Conservation (phyloP, 2,329 filamentous ascomycete species). For the Fusarium lyarnte region DNA sequence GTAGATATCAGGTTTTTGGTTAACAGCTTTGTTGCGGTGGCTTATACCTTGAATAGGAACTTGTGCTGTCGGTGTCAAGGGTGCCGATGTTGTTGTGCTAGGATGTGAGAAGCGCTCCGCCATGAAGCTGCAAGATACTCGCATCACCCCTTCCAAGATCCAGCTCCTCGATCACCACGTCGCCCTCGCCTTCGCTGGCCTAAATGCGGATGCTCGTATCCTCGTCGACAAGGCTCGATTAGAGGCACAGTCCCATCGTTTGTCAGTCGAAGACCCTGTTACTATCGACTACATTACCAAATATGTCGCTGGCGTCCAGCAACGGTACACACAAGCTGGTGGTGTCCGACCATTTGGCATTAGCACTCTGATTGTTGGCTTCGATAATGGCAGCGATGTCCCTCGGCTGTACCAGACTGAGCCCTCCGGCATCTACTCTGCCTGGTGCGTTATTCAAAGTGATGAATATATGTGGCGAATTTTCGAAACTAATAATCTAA, state of each 20-base stretch:
- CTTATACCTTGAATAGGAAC: constrained; percentile 70
- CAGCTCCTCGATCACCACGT: constrained; percentile 95
- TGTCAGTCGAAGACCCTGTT: constrained; percentile 97
- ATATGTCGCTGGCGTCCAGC: constrained; percentile 96
- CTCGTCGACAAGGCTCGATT: constrained; percentile 97
- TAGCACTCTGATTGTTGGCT: constrained; percentile 97
- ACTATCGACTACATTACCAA: constrained; percentile 99
- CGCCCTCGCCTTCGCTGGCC: constrained; percentile 93
- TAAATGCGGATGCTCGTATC: constrained; percentile 98
- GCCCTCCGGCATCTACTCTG: constrained; percentile 99
- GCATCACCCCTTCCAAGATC: constrained; percentile 99
- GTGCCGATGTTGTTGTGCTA: constrained; percentile 90
- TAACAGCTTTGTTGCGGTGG: constrained; percentile 2
- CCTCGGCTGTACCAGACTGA: constrained; percentile 97
- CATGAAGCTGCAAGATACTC: constrained; percentile 99
- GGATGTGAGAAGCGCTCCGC: constrained; percentile 99
- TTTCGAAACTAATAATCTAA: constrained; percentile 18
- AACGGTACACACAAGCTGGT: constrained; percentile 98
- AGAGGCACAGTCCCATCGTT: constrained; percentile 95
- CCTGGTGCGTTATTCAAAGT: constrained; percentile 73
- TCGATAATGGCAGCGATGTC: constrained; percentile 89
- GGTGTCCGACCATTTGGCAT: constrained; percentile 99
- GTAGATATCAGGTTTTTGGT: constrained; percentile 58
- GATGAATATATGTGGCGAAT: neutral
- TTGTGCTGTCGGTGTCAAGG: constrained; percentile 97